phyloP scores from a whole-genome alignment of 2,329 filamentous ascomycete genomes.

The Biscogniauxia sp. region DNA sequence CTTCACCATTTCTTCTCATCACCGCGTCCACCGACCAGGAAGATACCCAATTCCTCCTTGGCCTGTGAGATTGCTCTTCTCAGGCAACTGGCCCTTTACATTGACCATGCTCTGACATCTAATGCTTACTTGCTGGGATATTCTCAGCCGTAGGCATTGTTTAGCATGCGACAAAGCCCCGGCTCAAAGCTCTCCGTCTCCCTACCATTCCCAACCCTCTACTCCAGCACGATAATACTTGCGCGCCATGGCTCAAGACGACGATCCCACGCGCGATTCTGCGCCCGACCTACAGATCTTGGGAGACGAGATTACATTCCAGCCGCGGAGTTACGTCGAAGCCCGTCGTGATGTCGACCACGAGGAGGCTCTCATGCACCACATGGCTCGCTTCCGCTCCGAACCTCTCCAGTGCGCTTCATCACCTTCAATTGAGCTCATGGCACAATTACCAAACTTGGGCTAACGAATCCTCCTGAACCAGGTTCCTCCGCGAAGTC shows the following conservation, averaged over 20 bases:
- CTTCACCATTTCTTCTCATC: too few species aligned
- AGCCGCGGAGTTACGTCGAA: constrained; percentile 67
- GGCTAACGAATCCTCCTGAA: constrained; percentile 17
- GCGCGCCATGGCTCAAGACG: constrained; percentile 38
- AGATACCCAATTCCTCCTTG: neutral
- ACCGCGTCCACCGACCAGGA: neutral
- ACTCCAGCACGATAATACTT: neutral
- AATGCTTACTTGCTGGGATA: neutral
- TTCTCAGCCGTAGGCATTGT: neutral
- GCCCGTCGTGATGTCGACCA: constrained; percentile 48
- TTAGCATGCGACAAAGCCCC: neutral
- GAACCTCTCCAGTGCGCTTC: constrained; percentile 55
- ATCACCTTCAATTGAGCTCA: neutral
- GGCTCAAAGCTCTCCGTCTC: neutral
- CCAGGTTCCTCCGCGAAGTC: constrained; percentile 87
- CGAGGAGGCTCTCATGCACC: constrained; percentile 71
- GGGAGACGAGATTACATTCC: constrained; percentile 70
- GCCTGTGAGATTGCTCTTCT: neutral
- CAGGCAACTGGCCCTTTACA: neutral
- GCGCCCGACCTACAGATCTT: constrained; percentile 77
- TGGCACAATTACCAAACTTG: neutral
- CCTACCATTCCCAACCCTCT: neutral
- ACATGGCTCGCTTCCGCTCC: constrained; percentile 82
- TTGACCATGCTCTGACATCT: neutral
- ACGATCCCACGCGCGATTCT: constrained; percentile 45